phyloP scores from a whole-genome alignment of 805 yeast species.

The Cyberlindnera subsufficiens region DNA sequence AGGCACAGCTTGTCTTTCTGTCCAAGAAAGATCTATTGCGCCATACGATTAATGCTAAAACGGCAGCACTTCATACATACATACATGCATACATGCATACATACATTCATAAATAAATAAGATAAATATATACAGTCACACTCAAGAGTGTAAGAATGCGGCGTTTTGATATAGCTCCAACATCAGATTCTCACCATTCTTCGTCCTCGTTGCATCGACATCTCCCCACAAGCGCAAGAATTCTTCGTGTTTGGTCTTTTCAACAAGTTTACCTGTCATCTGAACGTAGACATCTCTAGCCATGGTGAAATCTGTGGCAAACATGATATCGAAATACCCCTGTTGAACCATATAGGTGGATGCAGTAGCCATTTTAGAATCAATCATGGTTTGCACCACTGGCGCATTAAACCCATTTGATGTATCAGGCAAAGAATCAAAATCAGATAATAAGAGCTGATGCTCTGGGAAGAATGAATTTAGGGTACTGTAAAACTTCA shows the following conservation, averaged over 20 bases:
- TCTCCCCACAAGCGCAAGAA: constrained; percentile 72
- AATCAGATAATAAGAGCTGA: constrained; percentile 68
- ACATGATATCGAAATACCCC: constrained; percentile 83
- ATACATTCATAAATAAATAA: background rate
- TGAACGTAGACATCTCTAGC: constrained; percentile 57
- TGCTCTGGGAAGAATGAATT: constrained; percentile 69
- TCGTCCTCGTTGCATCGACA: constrained; percentile 57
- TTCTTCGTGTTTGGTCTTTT: constrained; percentile 52
- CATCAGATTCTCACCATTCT: constrained; percentile 82
- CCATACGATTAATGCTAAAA: background rate
- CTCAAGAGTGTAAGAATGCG: constrained; percentile 10
- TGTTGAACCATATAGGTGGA: constrained; percentile 77
- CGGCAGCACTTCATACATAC: background rate
- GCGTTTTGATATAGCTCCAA: constrained; percentile 71
- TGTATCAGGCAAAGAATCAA: constrained; percentile 34
- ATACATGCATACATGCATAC: background rate
- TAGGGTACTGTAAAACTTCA: constrained; percentile 59
- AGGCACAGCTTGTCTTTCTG: too few species aligned
- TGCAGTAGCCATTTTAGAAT: constrained; percentile 61
- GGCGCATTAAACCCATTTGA: constrained; percentile 63
- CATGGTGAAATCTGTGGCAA: constrained; percentile 70
- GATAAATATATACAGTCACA: background rate
- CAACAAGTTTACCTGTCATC: constrained; percentile 55
- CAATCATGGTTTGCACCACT: constrained; percentile 71
- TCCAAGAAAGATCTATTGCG: background rate